Base-by-base conservation (phyloP, 192 early-diverging fungal genomes). In the Geranomyces michiganensis region DNA sequence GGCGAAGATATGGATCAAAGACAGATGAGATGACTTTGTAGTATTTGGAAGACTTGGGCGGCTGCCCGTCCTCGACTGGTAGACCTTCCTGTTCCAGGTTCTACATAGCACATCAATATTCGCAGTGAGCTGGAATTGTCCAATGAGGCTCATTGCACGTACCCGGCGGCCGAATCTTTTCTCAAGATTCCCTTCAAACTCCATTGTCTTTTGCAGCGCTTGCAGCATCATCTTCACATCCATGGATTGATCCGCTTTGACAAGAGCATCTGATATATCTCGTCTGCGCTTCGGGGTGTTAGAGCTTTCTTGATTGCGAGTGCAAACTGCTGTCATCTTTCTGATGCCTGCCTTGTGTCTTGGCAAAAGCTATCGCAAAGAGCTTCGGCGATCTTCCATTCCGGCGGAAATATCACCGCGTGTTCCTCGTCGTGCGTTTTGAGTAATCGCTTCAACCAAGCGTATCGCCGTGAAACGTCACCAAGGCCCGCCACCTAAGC, bases 401-500 rank as follows among this genome's bases (percentile, higher is more conserved):
- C 56, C 1, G 76, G 70, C 0, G 94, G 95, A 60, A 99, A 99
- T 17, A 95, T 84, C 6, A 76, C 74, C 0, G 89, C 87, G 72
- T 96, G 93, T 32, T 91, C 89, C n/a, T 97, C 94, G 69, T 95
- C 91, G 75, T 88, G 91, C n/a, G 84, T 89, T 73, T 93, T 93
- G 44, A 98, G 72, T n/a, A 91, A 79, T 22, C 96, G 84, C 65
- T 95, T 92, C 32, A 99, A 77, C 92, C 94, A 98, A 3, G 96
- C 92, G 76, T 95, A 98, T 27, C 97, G 83, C 27, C 94, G 81
- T 6, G 92, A 90, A 0, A 93, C 87, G 48, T 94, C 89, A 56
- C 92, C 93, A 0, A 99, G 75, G 31, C 89, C 89, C n/a, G 93
- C 81, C 15, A 92, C 91, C 78, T 96, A 26, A 32, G 7, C 58